phyloP scores from a whole-genome alignment of 148 eudicot species.

The Euryodendron excelsum region DNA sequence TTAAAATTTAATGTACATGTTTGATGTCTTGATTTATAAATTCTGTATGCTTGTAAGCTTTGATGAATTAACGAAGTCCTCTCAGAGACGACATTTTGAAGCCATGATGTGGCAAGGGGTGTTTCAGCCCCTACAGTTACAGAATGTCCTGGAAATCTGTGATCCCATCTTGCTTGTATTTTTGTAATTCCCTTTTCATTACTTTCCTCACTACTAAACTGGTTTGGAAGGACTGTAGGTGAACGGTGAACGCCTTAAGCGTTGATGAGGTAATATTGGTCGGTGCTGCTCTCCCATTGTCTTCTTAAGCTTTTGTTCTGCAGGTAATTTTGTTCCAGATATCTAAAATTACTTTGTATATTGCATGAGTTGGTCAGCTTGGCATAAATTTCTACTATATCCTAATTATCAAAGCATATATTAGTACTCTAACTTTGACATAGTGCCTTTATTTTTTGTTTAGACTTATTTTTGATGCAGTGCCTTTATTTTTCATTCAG shows the following conservation, averaged over 20 bases:
- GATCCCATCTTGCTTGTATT: not conserved
- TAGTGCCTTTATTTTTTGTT: too few species aligned
- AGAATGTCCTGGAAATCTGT: not conserved
- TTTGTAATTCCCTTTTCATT: not conserved
- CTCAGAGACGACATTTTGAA: not conserved
- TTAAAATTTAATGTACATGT: not conserved
- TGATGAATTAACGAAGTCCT: not conserved
- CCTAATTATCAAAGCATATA: not conserved
- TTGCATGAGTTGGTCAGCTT: not conserved
- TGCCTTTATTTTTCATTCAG: not conserved
- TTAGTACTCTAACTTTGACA: not conserved
- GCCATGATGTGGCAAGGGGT: not conserved
- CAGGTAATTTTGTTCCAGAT: conserved; percentile 51
- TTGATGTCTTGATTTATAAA: not conserved
- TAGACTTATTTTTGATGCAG: too few species aligned
- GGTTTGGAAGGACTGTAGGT: conserved; percentile 51
- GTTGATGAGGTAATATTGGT: conserved; percentile 87
- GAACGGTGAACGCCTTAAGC: too few species aligned
- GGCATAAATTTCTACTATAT: not conserved
- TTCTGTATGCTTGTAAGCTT: not conserved
- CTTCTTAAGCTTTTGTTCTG: conserved; percentile 93
- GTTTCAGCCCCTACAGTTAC: not conserved
- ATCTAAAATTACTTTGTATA: not conserved
- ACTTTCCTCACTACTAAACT: not conserved
- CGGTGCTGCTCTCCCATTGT: conserved; percentile 91